phyloP scores from a whole-genome alignment of 2,329 filamentous ascomycete genomes.

The Cordyceps cateniannulata region DNA sequence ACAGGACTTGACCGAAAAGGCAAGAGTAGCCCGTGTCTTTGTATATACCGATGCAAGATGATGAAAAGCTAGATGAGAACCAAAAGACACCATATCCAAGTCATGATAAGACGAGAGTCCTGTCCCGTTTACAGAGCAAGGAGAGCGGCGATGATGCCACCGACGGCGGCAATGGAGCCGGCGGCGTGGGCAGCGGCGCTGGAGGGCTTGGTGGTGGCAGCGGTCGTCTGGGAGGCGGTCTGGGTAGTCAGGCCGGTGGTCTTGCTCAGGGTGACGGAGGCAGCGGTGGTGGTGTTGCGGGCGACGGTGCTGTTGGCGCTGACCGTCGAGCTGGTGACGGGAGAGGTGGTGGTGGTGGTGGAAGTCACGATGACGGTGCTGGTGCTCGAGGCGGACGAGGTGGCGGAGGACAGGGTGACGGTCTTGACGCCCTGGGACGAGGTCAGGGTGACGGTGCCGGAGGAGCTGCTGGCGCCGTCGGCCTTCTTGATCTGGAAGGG shows the following conservation, averaged over 20 bases:
- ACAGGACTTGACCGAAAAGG: background rate
- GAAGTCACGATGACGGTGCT: slow-evolving; percentile 11
- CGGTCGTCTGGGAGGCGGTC: slow-evolving; percentile 17
- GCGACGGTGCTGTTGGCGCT: slow-evolving; percentile 15
- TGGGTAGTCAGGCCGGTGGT: slow-evolving; percentile 20
- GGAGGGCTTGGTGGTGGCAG: slow-evolving; percentile 14
- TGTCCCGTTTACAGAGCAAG: slow-evolving; percentile 36
- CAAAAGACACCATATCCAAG: background rate
- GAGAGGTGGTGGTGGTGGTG: slow-evolving; percentile 13
- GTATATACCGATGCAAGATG: slow-evolving; percentile 10
- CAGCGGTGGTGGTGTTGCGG: background rate
- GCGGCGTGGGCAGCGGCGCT: slow-evolving; percentile 27
- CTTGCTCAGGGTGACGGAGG: background rate
- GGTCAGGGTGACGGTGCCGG: slow-evolving; percentile 25
- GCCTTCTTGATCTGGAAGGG: slow-evolving; percentile 47
- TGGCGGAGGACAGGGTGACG: slow-evolving; percentile 21
- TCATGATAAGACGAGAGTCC: background rate
- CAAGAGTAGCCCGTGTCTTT: background rate
- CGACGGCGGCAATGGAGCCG: slow-evolving; percentile 32
- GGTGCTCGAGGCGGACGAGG: slow-evolving; percentile 6
- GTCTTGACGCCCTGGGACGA: slow-evolving; percentile 25
- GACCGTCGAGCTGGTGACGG: slow-evolving; percentile 18
- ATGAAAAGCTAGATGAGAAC: background rate
- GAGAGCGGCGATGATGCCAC: slow-evolving; percentile 34
- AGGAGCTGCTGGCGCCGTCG: slow-evolving; percentile 17